Base-by-base conservation (phyloP, 306 rosid species). In the Heteromeles arbutifolia region DNA sequence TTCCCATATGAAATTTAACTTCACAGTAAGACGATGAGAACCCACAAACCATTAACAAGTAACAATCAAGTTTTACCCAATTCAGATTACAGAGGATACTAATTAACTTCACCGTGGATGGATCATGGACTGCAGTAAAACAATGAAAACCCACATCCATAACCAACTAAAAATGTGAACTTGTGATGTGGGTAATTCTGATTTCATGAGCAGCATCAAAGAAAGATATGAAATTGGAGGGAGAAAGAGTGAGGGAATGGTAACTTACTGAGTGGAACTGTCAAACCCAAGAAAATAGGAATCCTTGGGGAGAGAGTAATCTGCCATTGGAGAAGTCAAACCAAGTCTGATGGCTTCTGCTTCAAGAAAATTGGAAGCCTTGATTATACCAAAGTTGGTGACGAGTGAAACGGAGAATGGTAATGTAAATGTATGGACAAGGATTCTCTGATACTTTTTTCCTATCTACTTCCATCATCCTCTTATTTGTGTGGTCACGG, bases 271-370 rank as follows among this genome's bases (percentile, higher is more conserved):
- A 15, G 98, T 95, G 41, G 98, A 95, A 53, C 96, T 89, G 73
- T 95, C 98, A 48, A 95, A 84, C 71, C 97, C 98, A 57, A 95
- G 96, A 79, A 85, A 95, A 59, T 85, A 90, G 1, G 97, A 88
- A 52, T 84, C 86, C 0, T 17, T 71, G 32, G 97, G 96, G 64
- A 95, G 95, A 69, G 93, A 83, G 64, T 79, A 81, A 37, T 79
- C 90, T 5, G 80, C 97, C 98, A 95, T 95, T 80, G 80, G 53
- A 85, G 67, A 34, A 32, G 74, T 34, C 58, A 11, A 31, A 13
- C 48, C 56, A 25, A 65, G 32, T 34, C 14, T 9, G 52, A 29
- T 68, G 10, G n/a, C 44, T 56, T 45, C 44, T 15, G 3, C 21
- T 37, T 9, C 1, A 53, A 5, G 64, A 59, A 25, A 66, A 53